A percentile compares a stretch with the other conserved stretches of the same genome.
phyloP scores from a whole-genome alignment of 768 basidiomycete species.

The Melanogaster broomeanus region DNA sequence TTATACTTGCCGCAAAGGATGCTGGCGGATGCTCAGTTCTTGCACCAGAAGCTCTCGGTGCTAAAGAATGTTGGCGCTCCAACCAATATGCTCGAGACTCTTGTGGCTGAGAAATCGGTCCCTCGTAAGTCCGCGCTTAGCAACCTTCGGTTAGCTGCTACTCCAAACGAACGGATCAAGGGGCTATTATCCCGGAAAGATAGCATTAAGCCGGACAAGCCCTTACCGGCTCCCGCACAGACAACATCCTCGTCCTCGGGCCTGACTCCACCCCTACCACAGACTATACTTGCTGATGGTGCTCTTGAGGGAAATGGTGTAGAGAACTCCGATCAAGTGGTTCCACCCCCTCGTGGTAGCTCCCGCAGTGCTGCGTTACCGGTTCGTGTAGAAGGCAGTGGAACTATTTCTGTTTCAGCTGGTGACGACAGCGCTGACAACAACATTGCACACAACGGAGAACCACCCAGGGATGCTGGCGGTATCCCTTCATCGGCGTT shows the following conservation, averaged over 20 bases:
- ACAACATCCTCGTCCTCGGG: slow-evolving; percentile 22
- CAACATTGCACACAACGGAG: background rate
- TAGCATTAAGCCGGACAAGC: slow-evolving; percentile 28
- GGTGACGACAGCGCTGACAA: background rate
- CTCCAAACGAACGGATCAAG: slow-evolving; percentile 39
- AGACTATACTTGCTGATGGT: slow-evolving; percentile 10
- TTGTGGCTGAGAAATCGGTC: slow-evolving; percentile 79
- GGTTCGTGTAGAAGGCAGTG: slow-evolving; percentile 9
- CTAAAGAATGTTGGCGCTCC: slow-evolving; percentile 75
- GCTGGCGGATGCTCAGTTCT: slow-evolving; percentile 73
- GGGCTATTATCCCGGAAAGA: slow-evolving; percentile 36
- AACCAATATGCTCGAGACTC: slow-evolving; percentile 79
- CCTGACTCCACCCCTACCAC: slow-evolving; percentile 7
- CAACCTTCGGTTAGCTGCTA: slow-evolving; percentile 21
- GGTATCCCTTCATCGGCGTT: slow-evolving; percentile 12
- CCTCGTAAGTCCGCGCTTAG: slow-evolving; percentile 37
- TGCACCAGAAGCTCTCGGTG: slow-evolving; percentile 73
- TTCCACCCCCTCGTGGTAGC: slow-evolving; percentile 21
- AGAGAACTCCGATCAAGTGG: slow-evolving; percentile 19
- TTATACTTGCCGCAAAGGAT: slow-evolving; percentile 49
- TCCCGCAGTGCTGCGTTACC: slow-evolving; percentile 13
- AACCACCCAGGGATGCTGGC: background rate
- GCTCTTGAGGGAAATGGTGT: slow-evolving; percentile 9
- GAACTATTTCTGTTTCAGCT: background rate
- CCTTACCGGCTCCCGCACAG: slow-evolving; percentile 27